Evolutionary conservation across 1,284 basidiomycete species (phyloP).

Genomic region (Abortiporus biennis): DNA sequence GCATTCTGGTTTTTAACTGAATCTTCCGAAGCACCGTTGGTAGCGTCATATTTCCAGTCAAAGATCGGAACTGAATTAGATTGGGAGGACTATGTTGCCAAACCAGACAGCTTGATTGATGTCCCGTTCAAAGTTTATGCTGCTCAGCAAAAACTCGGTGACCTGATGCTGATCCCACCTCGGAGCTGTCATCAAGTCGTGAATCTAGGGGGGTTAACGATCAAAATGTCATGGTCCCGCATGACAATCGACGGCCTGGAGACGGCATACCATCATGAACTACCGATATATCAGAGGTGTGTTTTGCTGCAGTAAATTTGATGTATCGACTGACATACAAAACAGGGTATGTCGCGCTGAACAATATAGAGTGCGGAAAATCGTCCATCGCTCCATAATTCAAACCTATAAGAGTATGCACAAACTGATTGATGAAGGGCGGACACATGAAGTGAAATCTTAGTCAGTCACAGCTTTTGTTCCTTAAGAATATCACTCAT

Average conservation of each 20-base stretch:
- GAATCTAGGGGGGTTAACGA: constrained; percentile 67
- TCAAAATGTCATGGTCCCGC: constrained; percentile 78
- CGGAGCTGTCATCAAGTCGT: constrained; percentile 75
- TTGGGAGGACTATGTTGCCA: constrained; percentile 58
- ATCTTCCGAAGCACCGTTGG: constrained; percentile 42
- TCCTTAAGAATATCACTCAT: too few relatives aligned
- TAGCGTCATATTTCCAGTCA: constrained; percentile 51
- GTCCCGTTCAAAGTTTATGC: constrained; percentile 66
- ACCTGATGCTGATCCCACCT: constrained; percentile 74
- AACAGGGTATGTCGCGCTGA: constrained; percentile 69
- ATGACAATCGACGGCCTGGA: constrained; percentile 60
- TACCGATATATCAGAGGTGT: constrained; percentile 71
- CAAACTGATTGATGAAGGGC: too few relatives aligned
- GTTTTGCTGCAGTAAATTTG: too few relatives aligned
- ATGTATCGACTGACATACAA: too few relatives aligned
- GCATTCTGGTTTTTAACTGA: constrained; percentile 82
- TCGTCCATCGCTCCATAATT: constrained; percentile 48
- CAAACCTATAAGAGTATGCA: constrained; percentile 29
- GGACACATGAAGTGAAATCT: too few relatives aligned
- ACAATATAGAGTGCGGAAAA: constrained; percentile 64
- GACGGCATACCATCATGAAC: constrained; percentile 58
- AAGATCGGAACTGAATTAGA: constrained; percentile 56
- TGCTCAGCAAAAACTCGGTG: constrained; percentile 63
- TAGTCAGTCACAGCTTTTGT: too few relatives aligned
- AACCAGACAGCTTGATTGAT: constrained; percentile 52